Evolutionary conservation across 1,284 basidiomycete genomes (phyloP), one percentile per base, ranked within the genome.

Genomic region (Malassezia japonica): DNA sequence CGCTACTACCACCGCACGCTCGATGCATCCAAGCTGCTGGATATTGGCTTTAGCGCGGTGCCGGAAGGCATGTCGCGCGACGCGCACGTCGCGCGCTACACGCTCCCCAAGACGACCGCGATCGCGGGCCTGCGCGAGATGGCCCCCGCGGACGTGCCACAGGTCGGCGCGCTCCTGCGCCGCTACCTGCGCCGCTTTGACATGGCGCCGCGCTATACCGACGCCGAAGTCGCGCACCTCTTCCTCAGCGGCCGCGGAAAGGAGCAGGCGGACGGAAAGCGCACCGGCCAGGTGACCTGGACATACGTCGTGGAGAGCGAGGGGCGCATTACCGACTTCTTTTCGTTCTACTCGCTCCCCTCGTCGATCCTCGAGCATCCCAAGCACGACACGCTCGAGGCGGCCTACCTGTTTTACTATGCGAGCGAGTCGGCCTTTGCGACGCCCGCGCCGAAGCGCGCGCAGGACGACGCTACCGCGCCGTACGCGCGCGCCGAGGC

Each of bases 321-420:
- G 88, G 5, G 81, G 85, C 52, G 80, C 50, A 86, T 99, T 65
- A 95, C 91, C 2, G 94, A 98, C 75, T 84, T 92, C 68, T 84
- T 96, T 74, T 92, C 92, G 6, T 95, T 96, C 78, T 98, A 95
- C 75, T 87, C 86, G 7, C 81, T 99, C 18, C 92, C 94, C 0
- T 96, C 91, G 5, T 86, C 86, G 2, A 82, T 92, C 50, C 85
- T 92, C 61, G 78, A 46, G 33, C 54, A 64, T 47, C 53, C 61
- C 80, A 85, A 71, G 77, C 64, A 72, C 45, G 54, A 79, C 27
- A 70, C 81, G 18, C 79, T 94, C 34, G 82, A 92, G 60, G 90
- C 86, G 0, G 89, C 87, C 6, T 94, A 94, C 73, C 78, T 94
- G n/a, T 94, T 83, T 74, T 94, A 92, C 76, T 92, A 92, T 64